Evolutionary conservation across 1,139 yeast genomes (phyloP), one percentile per base, ranked within the genome.

Genomic region (Candida mesenterica): DNA sequence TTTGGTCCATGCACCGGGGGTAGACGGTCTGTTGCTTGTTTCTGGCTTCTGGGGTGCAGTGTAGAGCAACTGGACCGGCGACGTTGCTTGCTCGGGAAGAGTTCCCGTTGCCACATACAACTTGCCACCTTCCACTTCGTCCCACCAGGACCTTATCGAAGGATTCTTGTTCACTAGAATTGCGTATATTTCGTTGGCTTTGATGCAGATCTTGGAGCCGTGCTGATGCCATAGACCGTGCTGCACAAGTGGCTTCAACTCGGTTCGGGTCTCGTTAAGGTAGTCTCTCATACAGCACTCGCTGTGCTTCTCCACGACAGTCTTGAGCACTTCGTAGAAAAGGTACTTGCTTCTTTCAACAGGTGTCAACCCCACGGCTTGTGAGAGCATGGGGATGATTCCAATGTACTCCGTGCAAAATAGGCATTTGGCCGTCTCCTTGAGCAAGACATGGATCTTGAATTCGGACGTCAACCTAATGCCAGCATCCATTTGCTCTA

Each of bases 221-320:
- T 58, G 46, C 25, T 50, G 42, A 15, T 41, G 37, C 56, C 62
- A 57, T 8, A 65, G 39, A 0, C 73, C 74, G 33, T 49, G 56
- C 35, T 63, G 70, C 2, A 68, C 40, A 13, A 65, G 41, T 1
- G 48, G 43, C 33, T 60, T 64, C 28, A 69, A 47, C 16, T 52
- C 58, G 3, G 44, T 48, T 1, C 40, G 33, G 4, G 40, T 39
- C 26, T 61, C 64, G 12, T 38, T 32, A 13, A 68, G 42, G 39
- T 63, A 59, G 2, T 59, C 63, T 9, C 29, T 42, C 64, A 65
- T 59, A 37, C 75, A 69, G 40, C 75, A 69, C 2, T 48, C 31
- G 6, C 46, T 27, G 44, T 70, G 77, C 8, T 33, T 38, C 12
- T 45, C 43, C 1, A 67, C 42, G 5, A 69, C 37, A 1, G 47